These are phyloP conservation scores for Guadua angustifolia DNA, from an alignment of 176 grass and related monocot genomes.

Conservation along the genomic window DNA sequence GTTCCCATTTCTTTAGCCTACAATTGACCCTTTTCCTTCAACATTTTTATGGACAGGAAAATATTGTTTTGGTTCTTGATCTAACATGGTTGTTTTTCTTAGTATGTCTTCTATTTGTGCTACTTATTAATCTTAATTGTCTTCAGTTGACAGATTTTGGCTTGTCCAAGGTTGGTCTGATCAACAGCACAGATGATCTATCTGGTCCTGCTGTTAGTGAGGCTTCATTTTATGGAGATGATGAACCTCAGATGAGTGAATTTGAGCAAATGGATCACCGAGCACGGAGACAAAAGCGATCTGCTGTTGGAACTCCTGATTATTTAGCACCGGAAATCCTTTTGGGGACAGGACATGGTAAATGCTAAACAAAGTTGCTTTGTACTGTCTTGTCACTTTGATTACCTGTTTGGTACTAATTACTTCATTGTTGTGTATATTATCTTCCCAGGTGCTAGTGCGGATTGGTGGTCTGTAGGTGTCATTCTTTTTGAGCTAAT, in stretches of 20 bases:
- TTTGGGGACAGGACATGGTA: constrained; percentile 96
- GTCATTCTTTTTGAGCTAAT: constrained; percentile 98
- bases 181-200: constrained; percentile 97
- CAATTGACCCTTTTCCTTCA: neutral
- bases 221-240: constrained; percentile 89
- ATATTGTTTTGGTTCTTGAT: constrained; percentile 10
- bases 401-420: constrained; percentile 25
- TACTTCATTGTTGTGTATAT: constrained; percentile 34
- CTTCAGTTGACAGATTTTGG: constrained; percentile 99
- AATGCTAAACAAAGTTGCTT: constrained; percentile 29
- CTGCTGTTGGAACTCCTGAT: constrained; percentile 98
- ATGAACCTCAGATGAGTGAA: constrained; percentile 82
- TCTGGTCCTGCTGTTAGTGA: constrained; percentile 89
- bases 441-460: constrained; percentile 79
- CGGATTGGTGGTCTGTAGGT: constrained; percentile 99
- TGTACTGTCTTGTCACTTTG: constrained; percentile 14
- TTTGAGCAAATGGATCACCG: constrained; percentile 76
- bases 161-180: constrained; percentile 97
- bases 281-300: constrained; percentile 82
- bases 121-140: constrained; percentile 52
- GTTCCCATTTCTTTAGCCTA: constrained; percentile 19
- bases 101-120: constrained; percentile 18
- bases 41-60: neutral
- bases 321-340: constrained; percentile 99
- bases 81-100: constrained; percentile 14